Evolutionary conservation across 352 stramenopile species (phyloP).

Genomic region (Phytophthora europaea): DNA sequence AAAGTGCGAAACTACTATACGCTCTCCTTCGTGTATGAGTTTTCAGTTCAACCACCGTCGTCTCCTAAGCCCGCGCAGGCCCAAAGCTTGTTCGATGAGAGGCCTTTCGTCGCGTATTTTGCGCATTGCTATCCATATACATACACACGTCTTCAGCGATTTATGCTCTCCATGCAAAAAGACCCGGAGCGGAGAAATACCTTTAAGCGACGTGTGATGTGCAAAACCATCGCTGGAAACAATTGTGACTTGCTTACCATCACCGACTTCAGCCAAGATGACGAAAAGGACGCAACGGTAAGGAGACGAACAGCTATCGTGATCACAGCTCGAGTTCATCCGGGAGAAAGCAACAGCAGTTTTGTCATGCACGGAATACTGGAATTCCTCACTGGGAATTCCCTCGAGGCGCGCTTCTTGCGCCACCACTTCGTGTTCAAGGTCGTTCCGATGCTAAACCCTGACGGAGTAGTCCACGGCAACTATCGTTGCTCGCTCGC

Average conservation of each 20-base stretch:
- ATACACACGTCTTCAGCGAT: slow-evolving; percentile 77
- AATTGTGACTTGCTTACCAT: slow-evolving; percentile 92
- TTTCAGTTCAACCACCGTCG: slow-evolving; percentile 25
- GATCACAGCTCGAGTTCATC: slow-evolving; percentile 89
- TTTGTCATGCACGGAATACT: slow-evolving; percentile 93
- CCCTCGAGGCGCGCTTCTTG: slow-evolving; percentile 78
- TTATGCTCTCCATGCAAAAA: slow-evolving; percentile 63
- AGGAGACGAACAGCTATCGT: slow-evolving; percentile 67
- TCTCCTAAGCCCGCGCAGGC: slow-evolving; percentile 2
- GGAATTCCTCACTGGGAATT: slow-evolving; percentile 82
- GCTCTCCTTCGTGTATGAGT: slow-evolving; percentile 84
- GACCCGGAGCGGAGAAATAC: slow-evolving; percentile 55
- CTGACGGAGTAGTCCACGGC: slow-evolving; percentile 93
- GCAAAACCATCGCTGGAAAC: slow-evolving; percentile 87
- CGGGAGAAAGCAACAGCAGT: slow-evolving; percentile 90
- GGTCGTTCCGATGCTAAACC: slow-evolving; percentile 95
- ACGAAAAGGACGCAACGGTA: slow-evolving; percentile 40
- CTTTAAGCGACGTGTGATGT: slow-evolving; percentile 75
- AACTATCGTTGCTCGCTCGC: slow-evolving; percentile 92
- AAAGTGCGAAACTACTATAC: slow-evolving; percentile 72
- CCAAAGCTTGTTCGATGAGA: slow-evolving; percentile 23
- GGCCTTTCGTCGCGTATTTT: slow-evolving; percentile 67
- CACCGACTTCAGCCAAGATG: slow-evolving; percentile 77
- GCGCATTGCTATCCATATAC: slow-evolving; percentile 90
- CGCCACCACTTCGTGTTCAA: slow-evolving; percentile 91